Evolutionary conservation across 345 rosid genomes (phyloP), one percentile per base, ranked within the genome.

Genomic region (Aethionema arabicum): DNA sequence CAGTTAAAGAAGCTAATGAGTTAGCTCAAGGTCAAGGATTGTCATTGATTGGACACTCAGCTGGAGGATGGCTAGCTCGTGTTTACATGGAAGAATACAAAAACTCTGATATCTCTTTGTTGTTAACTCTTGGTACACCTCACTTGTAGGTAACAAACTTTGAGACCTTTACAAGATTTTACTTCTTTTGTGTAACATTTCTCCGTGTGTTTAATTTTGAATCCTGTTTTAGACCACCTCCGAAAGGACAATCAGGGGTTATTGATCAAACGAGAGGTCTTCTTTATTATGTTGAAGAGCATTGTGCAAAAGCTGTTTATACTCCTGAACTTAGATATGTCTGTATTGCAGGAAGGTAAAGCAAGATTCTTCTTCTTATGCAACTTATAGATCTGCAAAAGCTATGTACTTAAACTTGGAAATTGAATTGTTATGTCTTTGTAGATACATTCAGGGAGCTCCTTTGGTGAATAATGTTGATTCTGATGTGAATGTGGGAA

Each of bases 11-110:
- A 70, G 98, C 91, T 7, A 87, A 76, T 73, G 86, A 76, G 54
- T 60, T 88, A 46, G 66, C 85, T 44, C 82, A 59, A 73, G 95
- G 88, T 49, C 78, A 79, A 72, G 68, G 65, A 43, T 51, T 86
- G 52, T 87, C 93, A 41, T 59, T 92, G 79, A 85, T 92, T 47
- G 98, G 98, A 14, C 96, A 92, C 76, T 92, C 96, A 12, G 98
- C 95, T 4, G 96, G 96, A 69, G 98, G 98, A 56, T 89, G 98
- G 98, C 96, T 92, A 57, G 98, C 96, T 16, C 84, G 96, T 11
- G 84, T 89, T 37, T 92, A 86, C 78, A 72, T 87, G 88, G 89
- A 87, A 75, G 95, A 92, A 78, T 86, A 79, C 8, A 85, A 90
- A 72, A 36, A 50, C 15, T 72, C 83, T 31, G 79, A 86, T 52